A percentile compares a stretch with the other conserved stretches of the same genome.
Evolutionary conservation across 768 basidiomycete genomes (phyloP).

Genomic region (Hysterangium stoloniferum): DNA sequence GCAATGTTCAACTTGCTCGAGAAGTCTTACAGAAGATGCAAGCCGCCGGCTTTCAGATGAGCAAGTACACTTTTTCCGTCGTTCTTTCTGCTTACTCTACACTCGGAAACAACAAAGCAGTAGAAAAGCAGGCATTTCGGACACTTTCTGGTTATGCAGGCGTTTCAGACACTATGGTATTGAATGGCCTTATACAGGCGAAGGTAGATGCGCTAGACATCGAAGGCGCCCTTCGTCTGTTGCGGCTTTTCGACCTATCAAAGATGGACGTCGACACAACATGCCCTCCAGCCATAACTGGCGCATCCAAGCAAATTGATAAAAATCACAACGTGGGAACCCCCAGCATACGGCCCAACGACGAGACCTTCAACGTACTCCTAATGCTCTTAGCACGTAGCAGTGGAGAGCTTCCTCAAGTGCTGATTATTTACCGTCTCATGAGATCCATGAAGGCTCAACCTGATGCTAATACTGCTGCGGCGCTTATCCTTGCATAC

Average conservation of each 20-base stretch:
- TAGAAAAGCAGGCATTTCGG: constrained; percentile 45
- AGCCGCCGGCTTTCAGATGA: constrained; percentile 42
- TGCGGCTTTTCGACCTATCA: constrained; percentile 21
- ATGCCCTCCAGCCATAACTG: too few relatives aligned
- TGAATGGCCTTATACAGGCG: constrained; percentile 65
- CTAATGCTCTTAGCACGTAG: constrained; percentile 46
- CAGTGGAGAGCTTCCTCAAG: constrained; percentile 35
- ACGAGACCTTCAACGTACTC: constrained; percentile 48
- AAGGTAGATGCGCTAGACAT: constrained; percentile 47
- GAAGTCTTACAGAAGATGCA: constrained; percentile 49
- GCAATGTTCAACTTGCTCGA: constrained; percentile 50
- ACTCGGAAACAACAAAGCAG: constrained; percentile 48
- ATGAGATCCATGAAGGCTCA: constrained; percentile 37
- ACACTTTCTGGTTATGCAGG: constrained; percentile 35
- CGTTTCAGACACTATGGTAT: constrained; percentile 38
- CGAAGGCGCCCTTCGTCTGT: constrained; percentile 37
- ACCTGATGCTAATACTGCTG: constrained; percentile 39
- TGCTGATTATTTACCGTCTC: constrained; percentile 35
- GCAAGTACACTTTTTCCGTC: constrained; percentile 51
- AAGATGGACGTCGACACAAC: too few relatives aligned
- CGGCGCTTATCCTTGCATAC: constrained; percentile 52
- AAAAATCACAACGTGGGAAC: too few relatives aligned
- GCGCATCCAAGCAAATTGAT: too few relatives aligned
- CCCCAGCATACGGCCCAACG: constrained; percentile 45
- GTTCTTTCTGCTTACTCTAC: constrained; percentile 51